Evolutionary conservation across 2,329 filamentous ascomycete species (phyloP).

Genomic region (Verticillium nubilum): DNA sequence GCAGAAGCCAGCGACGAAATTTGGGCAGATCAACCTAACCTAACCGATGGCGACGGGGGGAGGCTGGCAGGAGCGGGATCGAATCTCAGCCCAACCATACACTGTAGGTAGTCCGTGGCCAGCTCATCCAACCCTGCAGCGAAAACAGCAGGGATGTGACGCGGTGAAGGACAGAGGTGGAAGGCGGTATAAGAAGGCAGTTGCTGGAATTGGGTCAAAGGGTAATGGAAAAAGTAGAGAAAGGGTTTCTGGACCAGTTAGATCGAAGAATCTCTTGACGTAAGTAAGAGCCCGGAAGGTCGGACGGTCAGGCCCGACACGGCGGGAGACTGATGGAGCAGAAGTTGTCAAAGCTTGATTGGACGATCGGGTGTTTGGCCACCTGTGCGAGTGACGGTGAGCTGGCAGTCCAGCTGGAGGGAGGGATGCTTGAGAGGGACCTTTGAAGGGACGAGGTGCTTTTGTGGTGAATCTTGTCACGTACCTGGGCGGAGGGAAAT

Average conservation of each 20-base stretch:
- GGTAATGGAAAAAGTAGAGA: background rate
- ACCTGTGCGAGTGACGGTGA: background rate
- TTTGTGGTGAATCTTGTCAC: background rate
- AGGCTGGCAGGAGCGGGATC: background rate
- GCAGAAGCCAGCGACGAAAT: background rate
- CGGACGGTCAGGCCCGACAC: background rate
- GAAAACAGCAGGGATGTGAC: conserved; percentile 1
- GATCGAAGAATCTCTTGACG: background rate
- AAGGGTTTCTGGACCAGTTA: background rate
- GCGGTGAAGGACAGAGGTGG: conserved; percentile 9
- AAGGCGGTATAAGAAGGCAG: conserved; percentile 16
- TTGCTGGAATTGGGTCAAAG: background rate
- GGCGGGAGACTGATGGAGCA: background rate
- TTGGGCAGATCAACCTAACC: background rate
- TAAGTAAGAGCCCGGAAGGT: background rate
- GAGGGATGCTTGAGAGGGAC: background rate
- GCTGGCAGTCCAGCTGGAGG: background rate
- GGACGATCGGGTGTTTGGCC: background rate
- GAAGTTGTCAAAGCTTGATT: background rate
- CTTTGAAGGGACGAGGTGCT: background rate
- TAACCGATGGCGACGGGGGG: background rate
- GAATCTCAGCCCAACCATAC: conserved; percentile 3
- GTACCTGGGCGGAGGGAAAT: background rate
- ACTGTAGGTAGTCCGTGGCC: background rate
- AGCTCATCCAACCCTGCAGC: conserved; percentile 1